phyloP scores from a whole-genome alignment of 345 rosid species.

The Citrus inodora region DNA sequence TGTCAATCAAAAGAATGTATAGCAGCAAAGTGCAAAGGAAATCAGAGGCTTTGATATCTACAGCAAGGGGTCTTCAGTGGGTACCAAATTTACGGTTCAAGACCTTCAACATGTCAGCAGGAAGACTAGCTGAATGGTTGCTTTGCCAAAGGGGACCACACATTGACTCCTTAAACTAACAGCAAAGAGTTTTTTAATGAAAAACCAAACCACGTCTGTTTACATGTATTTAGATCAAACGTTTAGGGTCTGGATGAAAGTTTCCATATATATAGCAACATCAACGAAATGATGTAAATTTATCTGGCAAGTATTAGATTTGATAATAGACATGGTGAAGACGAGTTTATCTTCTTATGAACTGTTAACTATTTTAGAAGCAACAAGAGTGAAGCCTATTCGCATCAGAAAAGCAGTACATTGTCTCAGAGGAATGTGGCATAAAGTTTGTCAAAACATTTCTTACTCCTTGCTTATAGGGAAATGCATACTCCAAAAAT shows the following conservation, averaged over 20 bases:
- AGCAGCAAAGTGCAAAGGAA: not conserved
- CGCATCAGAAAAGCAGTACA: not conserved
- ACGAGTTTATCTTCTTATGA: not conserved
- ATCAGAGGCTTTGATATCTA: not conserved
- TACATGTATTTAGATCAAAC: not conserved
- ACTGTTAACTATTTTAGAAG: not conserved
- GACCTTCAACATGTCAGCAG: not conserved
- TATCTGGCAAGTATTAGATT: not conserved
- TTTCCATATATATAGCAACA: not conserved
- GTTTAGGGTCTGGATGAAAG: not conserved
- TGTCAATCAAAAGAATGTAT: not conserved
- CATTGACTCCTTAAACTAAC: not conserved
- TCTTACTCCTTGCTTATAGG: slow-evolving; percentile 4
- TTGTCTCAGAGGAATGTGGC: not conserved
- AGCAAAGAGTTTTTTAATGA: too few species aligned
- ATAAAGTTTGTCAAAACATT: not conserved
- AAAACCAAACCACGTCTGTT: not conserved
- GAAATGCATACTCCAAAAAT: slow-evolving; percentile 10
- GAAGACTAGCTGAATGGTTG: not conserved
- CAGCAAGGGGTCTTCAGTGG: not conserved
- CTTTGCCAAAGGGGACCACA: not conserved
- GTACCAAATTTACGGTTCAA: not conserved
- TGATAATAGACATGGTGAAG: not conserved
- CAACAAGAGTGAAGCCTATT: not conserved
- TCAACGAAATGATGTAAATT: not conserved